Conservation (phyloP, 257 asterid species). For the Plantago ovata region DNA sequence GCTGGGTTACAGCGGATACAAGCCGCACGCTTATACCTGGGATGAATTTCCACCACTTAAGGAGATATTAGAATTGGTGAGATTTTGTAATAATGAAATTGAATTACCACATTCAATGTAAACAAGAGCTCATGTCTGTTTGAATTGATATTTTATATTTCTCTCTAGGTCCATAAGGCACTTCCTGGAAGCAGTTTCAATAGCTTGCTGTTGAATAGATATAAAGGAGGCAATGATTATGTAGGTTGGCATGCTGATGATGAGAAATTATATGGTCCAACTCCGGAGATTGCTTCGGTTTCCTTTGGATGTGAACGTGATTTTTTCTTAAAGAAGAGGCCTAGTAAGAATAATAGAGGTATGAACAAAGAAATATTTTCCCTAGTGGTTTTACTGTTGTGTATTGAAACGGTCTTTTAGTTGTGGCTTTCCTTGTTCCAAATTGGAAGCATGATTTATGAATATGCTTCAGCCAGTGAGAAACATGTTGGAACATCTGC, state of each 20-base stretch:
- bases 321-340: constrained; percentile 73
- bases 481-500: background rate
- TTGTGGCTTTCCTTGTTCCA: background rate
- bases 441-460: background rate
- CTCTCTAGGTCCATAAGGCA: constrained; percentile 59
- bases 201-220: constrained; percentile 77
- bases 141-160: constrained; percentile 23
- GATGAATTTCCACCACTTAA: constrained; percentile 82
- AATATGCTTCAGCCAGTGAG: background rate
- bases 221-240: constrained; percentile 79
- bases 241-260: constrained; percentile 99
- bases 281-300: constrained; percentile 86
- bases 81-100: constrained; percentile 4
- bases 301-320: constrained; percentile 94
- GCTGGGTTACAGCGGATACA: constrained; percentile 75
- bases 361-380: background rate
- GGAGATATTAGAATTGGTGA: constrained; percentile 64
- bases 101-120: background rate
- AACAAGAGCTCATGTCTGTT: constrained; percentile 11
- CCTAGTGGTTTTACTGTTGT: background rate
- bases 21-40: constrained; percentile 84
- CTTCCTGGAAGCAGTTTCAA: constrained; percentile 88
- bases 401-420: background rate
- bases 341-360: constrained; percentile 44
- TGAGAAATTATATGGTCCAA: constrained; percentile 85